Base-by-base conservation (phyloP, 2,329 filamentous ascomycete species). In the Metarhizium anisopliae region DNA sequence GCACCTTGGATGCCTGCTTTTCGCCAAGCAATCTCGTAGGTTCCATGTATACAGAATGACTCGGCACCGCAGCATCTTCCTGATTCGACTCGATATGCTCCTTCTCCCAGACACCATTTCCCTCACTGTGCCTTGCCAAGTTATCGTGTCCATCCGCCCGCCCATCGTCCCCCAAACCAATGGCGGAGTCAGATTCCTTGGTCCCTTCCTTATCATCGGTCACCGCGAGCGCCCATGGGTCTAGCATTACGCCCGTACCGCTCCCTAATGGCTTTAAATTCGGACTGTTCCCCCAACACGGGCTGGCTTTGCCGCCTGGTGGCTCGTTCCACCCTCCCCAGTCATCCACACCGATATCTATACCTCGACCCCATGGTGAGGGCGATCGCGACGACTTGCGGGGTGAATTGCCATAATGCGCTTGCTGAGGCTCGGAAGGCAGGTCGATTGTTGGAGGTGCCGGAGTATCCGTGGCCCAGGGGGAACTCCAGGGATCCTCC, bases 401-500 rank as follows among this genome's bases (percentile, higher is more conserved):
- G 36, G 62, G 63, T 47, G 57, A 62, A 16, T 42, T 52, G n/a
- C 54, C 62, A 32, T 70, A 65, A 52, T 70, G 67, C 35, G 66
- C 68, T 55, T 55, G 63, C 38, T 67, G 63, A 45, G 68, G 70
- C 58, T 67, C 66, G 55, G 65, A 57, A 6, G 68, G 67, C 30
- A 70, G 62, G 57, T 70, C 65, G 64, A 63, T 66, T 60, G 63
- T 78, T 68, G 65, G 71, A 14, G 67, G 62, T 68, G 65, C 71
- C n/a, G 67, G 62, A 56, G 63, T 58, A 52, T 68, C 66, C 57
- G 72, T 73, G 58, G 77, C 74, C 81, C 81, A 83, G 69, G 81
- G 81, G 62, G 80, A 82, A 69, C 77, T 78, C 81, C 81, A 84
- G 63, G 81, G 80, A 79, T 84, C 79, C 67, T 84, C 81, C 81